Evolutionary conservation across 1,139 yeast species (phyloP).

Genomic region (Debaryomyces coudertii): DNA sequence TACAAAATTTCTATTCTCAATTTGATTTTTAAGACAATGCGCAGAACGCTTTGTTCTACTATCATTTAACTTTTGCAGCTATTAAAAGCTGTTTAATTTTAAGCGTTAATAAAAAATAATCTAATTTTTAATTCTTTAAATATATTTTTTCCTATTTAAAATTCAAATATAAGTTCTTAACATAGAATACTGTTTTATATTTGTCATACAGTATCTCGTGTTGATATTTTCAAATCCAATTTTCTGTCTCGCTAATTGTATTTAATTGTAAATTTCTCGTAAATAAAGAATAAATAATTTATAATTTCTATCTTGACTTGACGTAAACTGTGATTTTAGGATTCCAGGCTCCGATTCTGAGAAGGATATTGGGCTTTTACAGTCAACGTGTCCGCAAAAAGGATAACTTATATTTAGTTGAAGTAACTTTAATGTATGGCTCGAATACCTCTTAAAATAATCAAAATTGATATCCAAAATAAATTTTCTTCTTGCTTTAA

Average conservation of each 20-base stretch:
- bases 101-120: too few relatives aligned
- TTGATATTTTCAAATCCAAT: too few relatives aligned
- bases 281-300: background rate
- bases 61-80: too few relatives aligned
- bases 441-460: background rate
- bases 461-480: background rate
- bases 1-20: too few relatives aligned
- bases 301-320: background rate
- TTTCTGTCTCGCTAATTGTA: background rate
- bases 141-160: too few relatives aligned
- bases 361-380: constrained; percentile 17
- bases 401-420: constrained; percentile 22
- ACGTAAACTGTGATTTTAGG: background rate
- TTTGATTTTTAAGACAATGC: too few relatives aligned
- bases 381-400: constrained; percentile 21
- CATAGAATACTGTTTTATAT: too few relatives aligned
- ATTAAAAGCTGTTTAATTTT: too few relatives aligned
- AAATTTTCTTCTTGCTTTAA: constrained; percentile 1
- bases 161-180: too few relatives aligned
- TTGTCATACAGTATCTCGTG: too few relatives aligned
- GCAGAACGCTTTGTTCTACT: too few relatives aligned
- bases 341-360: constrained; percentile 10
- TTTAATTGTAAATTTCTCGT: background rate
- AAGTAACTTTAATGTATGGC: constrained; percentile 11
- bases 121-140: too few relatives aligned